Evolutionary conservation across 1,139 yeast genomes (phyloP).

Genomic region (Diutina siamensis): DNA sequence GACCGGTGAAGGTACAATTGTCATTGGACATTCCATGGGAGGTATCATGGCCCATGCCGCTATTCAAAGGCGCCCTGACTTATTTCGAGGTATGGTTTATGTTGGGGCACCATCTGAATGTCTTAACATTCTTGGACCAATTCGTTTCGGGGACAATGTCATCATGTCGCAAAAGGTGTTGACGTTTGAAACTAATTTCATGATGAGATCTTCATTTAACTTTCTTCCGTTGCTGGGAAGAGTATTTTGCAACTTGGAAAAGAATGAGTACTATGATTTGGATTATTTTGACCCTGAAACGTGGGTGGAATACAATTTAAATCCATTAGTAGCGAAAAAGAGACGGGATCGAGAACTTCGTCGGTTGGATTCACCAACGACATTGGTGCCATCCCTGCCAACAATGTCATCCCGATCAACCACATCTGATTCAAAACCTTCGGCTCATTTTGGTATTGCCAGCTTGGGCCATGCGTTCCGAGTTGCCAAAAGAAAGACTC

Average conservation of each 20-base stretch:
- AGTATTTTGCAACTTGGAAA: constrained; percentile 52
- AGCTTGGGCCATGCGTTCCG: neutral
- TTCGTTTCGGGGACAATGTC: constrained; percentile 72
- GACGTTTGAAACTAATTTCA: constrained; percentile 72
- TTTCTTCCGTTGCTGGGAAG: constrained; percentile 69
- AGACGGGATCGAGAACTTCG: constrained; percentile 8
- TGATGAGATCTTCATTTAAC: constrained; percentile 76
- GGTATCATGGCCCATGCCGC: constrained; percentile 78
- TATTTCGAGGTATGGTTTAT: constrained; percentile 64
- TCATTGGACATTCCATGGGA: constrained; percentile 91
- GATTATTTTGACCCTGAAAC: constrained; percentile 72
- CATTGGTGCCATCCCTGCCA: neutral
- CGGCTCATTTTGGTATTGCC: neutral
- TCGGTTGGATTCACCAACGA: neutral
- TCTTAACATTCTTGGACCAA: constrained; percentile 76
- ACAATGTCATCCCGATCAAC: neutral
- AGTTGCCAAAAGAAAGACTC: constrained; percentile 1
- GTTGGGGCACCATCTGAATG: constrained; percentile 83
- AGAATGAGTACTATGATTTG: constrained; percentile 47
- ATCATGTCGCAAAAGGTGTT: constrained; percentile 61
- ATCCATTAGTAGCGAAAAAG: constrained; percentile 53
- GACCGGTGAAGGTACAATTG: constrained; percentile 45
- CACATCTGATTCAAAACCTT: neutral
- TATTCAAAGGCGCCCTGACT: constrained; percentile 51
- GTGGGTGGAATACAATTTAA: constrained; percentile 68